Percentiles rank a stretch among this genome's conserved stretches.
phyloP scores from a whole-genome alignment of 352 stramenopile genomes.

The Phytophthora foliorum region DNA sequence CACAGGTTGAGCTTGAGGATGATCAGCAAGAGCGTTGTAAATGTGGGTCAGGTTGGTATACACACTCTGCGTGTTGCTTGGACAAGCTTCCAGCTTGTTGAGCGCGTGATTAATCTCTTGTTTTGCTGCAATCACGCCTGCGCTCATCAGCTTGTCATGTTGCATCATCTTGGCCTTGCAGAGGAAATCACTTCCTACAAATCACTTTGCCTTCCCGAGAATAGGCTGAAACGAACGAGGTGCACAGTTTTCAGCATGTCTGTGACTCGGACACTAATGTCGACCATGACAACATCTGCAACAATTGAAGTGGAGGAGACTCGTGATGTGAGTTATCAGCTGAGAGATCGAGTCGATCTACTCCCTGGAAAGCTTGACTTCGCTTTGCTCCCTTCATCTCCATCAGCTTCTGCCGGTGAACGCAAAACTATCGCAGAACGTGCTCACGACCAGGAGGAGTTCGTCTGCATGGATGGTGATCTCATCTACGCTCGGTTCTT shows the following conservation, averaged over 20 bases:
- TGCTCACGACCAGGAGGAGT: constrained; percentile 31
- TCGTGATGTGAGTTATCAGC: constrained; percentile 10
- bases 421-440: background rate
- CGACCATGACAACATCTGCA: constrained; percentile 2
- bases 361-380: constrained; percentile 44
- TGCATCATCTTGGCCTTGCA: constrained; percentile 26
- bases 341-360: constrained; percentile 42
- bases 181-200: background rate
- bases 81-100: constrained; percentile 23
- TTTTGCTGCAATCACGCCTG: background rate
- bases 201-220: constrained; percentile 2
- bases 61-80: constrained; percentile 37
- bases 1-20: constrained; percentile 7
- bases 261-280: constrained; percentile 2
- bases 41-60: constrained; percentile 39
- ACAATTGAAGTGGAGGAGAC: background rate
- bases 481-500: constrained; percentile 98
- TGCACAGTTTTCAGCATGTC: background rate
- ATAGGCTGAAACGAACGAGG: constrained; percentile 31
- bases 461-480: constrained; percentile 64
- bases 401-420: background rate
- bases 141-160: constrained; percentile 19
- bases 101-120: constrained; percentile 29
- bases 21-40: constrained; percentile 25
- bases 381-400: constrained; percentile 29